Evolutionary conservation across 1,284 basidiomycete genomes (phyloP), one percentile per base, ranked within the genome.

Genomic region (Leccinum holopus): DNA sequence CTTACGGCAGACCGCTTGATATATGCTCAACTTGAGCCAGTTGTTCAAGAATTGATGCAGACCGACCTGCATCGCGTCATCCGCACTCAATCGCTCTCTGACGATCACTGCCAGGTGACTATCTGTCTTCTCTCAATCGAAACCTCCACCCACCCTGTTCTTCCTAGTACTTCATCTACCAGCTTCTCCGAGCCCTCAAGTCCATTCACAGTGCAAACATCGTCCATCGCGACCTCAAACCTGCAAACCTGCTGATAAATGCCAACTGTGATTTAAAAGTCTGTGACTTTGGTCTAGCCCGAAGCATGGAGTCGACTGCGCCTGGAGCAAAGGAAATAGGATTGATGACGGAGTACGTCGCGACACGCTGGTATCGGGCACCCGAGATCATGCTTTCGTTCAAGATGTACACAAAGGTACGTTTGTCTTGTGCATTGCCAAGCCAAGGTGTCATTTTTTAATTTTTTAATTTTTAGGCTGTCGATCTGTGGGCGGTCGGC

Each of bases 41-140:
- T 96, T 66, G 90, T 97, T 66, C 92, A 94, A 75, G 93, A 95
- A 75, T 81, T 95, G 57, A 94, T 95, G 87, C 94, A 96, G 74
- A 94, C 91, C 1, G 92, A 95, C 73, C 80, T 96, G 71, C 94
- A 96, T 75, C 87, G 94, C 18, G 93, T 96, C 63, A 94, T 96
- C 72, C 84, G 94, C 54, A 95, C 92, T 2, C 94, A 95, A 72
- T 87, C 91, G 65, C 81, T 96, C 56, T 90, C 88, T 33, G 93
- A 96, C 72, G 95, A 97, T 76, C 95, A 95, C 71, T 94, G 88
- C 73, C 93, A 94, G 80, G 85, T 85, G 69, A 64, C 18, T 63
- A 74, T 60, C 6, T 44, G 52, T 52, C 47, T 49, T 55, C 47
- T 30, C 60, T 64, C n/a, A 53, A 30, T 51, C 21, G n/a, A 37